Conservation (phyloP, 768 basidiomycete species). For the Serendipita sp. region DNA sequence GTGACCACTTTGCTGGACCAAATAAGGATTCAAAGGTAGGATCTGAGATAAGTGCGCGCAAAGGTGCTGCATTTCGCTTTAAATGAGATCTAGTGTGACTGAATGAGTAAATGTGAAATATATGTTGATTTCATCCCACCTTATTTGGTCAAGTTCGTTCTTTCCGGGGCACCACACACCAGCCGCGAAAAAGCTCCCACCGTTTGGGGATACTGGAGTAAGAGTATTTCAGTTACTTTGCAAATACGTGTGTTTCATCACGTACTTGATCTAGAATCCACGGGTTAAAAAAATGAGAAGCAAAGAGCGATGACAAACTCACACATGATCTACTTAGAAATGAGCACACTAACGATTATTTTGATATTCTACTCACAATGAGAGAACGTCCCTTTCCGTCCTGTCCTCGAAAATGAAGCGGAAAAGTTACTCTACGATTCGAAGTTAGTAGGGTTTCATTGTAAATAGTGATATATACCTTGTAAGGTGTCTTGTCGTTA, state of each 20-base stretch:
- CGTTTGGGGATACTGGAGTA: conserved; percentile 23
- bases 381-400: conserved; percentile 81
- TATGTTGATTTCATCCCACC: conserved; percentile 23
- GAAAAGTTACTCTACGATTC: conserved; percentile 34
- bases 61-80: conserved; percentile 36
- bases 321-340: conserved; percentile 46
- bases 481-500: conserved; percentile 94
- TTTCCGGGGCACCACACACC: conserved; percentile 68
- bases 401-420: conserved; percentile 74
- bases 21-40: conserved; percentile 63
- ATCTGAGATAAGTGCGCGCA: conserved; percentile 49
- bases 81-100: conserved; percentile 37
- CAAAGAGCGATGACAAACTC: conserved; percentile 13
- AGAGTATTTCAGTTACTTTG: not conserved
- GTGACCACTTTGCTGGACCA: conserved; percentile 46
- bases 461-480: conserved; percentile 17
- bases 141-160: conserved; percentile 60
- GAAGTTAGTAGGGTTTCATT: not conserved
- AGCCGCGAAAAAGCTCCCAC: conserved; percentile 56
- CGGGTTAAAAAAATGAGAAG: conserved; percentile 1
- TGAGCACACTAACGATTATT: not conserved
- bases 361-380: conserved; percentile 37
- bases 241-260: not conserved
- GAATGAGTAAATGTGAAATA: not conserved
- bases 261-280: conserved; percentile 14